phyloP scores from a whole-genome alignment of 2,329 filamentous ascomycete species.

The Paraconiothyrium brasiliense region DNA sequence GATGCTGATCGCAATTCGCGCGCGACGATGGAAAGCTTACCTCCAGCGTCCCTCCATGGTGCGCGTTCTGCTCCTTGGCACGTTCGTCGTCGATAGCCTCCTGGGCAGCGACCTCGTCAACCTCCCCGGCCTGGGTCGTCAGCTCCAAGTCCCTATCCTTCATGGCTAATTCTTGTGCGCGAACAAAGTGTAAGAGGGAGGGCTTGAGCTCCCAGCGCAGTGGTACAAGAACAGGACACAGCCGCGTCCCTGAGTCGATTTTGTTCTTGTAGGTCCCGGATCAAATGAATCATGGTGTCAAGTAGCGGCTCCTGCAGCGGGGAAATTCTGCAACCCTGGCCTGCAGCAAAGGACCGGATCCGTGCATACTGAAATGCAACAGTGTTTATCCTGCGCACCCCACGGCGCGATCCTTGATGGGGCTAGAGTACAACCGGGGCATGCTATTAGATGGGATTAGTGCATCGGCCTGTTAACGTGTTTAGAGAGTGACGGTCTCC shows the following conservation, averaged over 20 bases:
- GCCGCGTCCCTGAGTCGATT: conserved; percentile 5
- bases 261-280: neutral
- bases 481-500: neutral
- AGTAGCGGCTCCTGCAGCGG: conserved; percentile 9
- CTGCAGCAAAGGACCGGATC: neutral
- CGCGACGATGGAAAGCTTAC: conserved; percentile 18
- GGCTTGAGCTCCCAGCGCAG: conserved; percentile 7
- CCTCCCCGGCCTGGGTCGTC: conserved; percentile 18
- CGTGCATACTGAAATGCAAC: neutral
- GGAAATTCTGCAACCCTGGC: conserved; percentile 8
- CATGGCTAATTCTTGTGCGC: conserved; percentile 1
- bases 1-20: neutral
- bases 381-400: neutral
- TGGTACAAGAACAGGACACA: conserved; percentile 11
- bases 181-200: conserved; percentile 1
- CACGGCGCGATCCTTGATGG: neutral
- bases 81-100: conserved; percentile 29
- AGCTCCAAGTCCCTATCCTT: conserved; percentile 23
- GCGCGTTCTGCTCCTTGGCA: conserved; percentile 21
- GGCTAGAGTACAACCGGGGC: neutral
- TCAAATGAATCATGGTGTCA: neutral
- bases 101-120: conserved; percentile 25
- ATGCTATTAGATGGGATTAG: neutral
- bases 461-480: neutral
- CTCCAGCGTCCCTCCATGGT: conserved; percentile 27